Evolutionary conservation across 176 grass and related monocot genomes (phyloP), one percentile per base, ranked within the genome.

Genomic region (Tillandsia fasciculata): DNA sequence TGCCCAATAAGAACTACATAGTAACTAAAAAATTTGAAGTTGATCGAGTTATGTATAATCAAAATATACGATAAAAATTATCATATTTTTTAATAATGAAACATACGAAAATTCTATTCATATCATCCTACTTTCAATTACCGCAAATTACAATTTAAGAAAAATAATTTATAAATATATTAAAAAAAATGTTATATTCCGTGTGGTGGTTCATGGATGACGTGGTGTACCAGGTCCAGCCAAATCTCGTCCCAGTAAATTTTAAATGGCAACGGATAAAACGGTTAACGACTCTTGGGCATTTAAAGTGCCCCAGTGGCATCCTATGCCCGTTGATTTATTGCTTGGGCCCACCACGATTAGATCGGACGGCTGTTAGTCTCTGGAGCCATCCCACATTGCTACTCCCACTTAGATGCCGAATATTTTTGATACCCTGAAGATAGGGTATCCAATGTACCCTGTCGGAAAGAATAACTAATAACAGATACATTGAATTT

Each of bases 381-480:
- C 33, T 15, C 69, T 15, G 11, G 13, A 51, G 33, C 71, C 71
- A 29, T 74, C 49, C 24, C 18, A 71, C 24, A 15, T 4, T 17
- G 22, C 51, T 2, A 51, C 47, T 24, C 49, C 49, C 3, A n/a
- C 52, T 17, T 15, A 53, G 49, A 26, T 52, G 10, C 49, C 49
- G 58, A 64, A 64, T 18, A 14, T 24, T 64, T 18, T 42, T 42
- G 33, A 42, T 42, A 42, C 33, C 33, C 33, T 42, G 33, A 5
- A 42, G 33, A 53, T 50, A 74, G 14, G 52, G 71, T 74, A 74
- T 74, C 71, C 71, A 64, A 74, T 64, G 71, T 63, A 48, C 7
- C 33, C 52, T 74, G 71, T 74, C 71, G 71, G 71, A 49, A 74
- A 70, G 67, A 73, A 33, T 61, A 29, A 61, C 10, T 59, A 73